Base-by-base conservation (phyloP, 129 eudicot species). In the Escallonia rubra region DNA sequence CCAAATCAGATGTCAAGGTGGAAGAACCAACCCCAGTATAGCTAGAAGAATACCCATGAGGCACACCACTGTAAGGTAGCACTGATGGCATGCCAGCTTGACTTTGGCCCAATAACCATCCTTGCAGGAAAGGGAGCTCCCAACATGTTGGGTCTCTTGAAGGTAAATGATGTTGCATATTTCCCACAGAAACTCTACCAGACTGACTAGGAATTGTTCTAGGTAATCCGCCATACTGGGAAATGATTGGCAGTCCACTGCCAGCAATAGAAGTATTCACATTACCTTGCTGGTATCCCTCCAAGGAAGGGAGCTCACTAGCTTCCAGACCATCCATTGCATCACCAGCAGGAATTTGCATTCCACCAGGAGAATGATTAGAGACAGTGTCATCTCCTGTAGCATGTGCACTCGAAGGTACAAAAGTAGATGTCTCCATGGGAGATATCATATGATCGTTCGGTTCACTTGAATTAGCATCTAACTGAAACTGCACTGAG, bases 71-170 rank as follows among this genome's bases (percentile, higher is more conserved):
- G 52, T 54, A 59, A 59, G 91, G 85, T 43, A 72, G 73, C 65
- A 47, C 56, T 23, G 83, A 66, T 49, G 81, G 72, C 39, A 75
- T 68, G 53, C 77, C 78, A n/a, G 73, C 86, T 83, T 86, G 91
- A 41, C 74, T 74, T 65, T 86, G 93, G 72, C 89, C 93, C 72
- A 83, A 78, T 67, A 86, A 71, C 93, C 93, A 86, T 49, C 93
- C 93, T 74, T 83, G 93, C 80, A 83, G 76, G 40, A 86, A 86
- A 6, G 86, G 86, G 65, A 86, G 63, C 68, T 82, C 92, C 89
- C 89, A 86, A 60, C 76, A 76, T 74, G 86, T 72, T 15, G 83
- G 88, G 64, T 86, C 86, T 62, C 81, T 76, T 41, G 69, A 57
- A 64, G 76, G 77, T 43, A 71, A 64, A 15, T 71, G 76, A 64